Evolutionary conservation across 1,284 basidiomycete genomes (phyloP), one percentile per base, ranked within the genome.

Genomic region (Leccinum subatratum): DNA sequence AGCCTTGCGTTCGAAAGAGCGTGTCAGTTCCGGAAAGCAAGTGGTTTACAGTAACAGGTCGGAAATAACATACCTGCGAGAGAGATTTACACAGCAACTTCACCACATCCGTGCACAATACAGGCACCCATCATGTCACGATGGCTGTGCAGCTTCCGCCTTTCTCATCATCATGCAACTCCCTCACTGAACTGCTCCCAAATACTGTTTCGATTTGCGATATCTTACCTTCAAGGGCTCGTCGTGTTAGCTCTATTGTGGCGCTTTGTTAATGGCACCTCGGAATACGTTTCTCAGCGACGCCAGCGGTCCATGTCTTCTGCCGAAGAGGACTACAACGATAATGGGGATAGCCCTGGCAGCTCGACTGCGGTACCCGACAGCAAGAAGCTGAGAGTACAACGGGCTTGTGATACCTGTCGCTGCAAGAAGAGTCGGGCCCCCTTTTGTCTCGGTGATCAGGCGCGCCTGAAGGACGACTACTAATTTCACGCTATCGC

Each of bases 371-470:
- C 30, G 54, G 4, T 68, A 20, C 73, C 68, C 20, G 73, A 71
- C 3, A 73, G 62, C 18, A 92, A 92, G 81, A 91, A 90, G 74
- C 79, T 90, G 32, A 82, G 86, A 68, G 83, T 91, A 14, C 89
- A 91, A 74, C 79, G 90, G 25, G 90, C 91, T 6, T 92, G 91
- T 73, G 90, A 92, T 72, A 83, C 86, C 2, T 92, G 90, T 72
- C 80, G 90, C 61, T 79, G 88, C 66, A 92, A 91, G 80, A 92
- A 92, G 80, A 86, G 90, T 90, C 48, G 66, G 74, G 73, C 5
- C 25, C 4, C 0, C 5, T 34, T 48, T 42, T n/a, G 22, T 28
- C 14, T 16, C 30, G 16, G 51, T 54, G 51, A 7, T 54, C 51
- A 25, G 20, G 20, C 22, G 20, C 22, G 22, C 12, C 48, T 51